Evolutionary conservation across 1,284 basidiomycete genomes (phyloP).

Genomic region (Irpex sp.): DNA sequence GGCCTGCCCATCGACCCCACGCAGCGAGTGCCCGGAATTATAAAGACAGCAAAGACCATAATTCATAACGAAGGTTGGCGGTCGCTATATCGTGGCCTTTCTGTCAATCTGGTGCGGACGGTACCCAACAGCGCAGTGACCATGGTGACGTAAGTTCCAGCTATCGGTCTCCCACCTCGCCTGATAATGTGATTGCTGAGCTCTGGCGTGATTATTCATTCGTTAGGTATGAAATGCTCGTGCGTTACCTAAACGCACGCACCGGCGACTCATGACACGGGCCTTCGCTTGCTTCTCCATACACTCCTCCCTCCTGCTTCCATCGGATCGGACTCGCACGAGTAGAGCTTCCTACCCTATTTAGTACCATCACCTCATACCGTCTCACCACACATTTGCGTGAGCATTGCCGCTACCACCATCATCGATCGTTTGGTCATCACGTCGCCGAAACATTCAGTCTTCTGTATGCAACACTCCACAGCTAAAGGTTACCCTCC

Average conservation of each 20-base stretch:
- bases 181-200: slow-evolving; percentile 1
- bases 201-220: neutral
- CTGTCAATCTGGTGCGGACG: slow-evolving; percentile 86
- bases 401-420: neutral
- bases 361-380: neutral
- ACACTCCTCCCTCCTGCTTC: neutral
- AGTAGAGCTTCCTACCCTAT: neutral
- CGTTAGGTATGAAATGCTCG: slow-evolving; percentile 58
- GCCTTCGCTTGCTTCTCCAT: neutral
- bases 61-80: slow-evolving; percentile 78
- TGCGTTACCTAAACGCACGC: slow-evolving; percentile 47
- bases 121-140: slow-evolving; percentile 94
- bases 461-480: neutral
- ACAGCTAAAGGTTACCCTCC: neutral
- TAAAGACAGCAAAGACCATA: slow-evolving; percentile 70
- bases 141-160: slow-evolving; percentile 78
- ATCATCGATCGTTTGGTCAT: neutral
- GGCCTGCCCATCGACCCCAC: slow-evolving; percentile 24
- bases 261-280: slow-evolving; percentile 9
- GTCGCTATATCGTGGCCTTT: slow-evolving; percentile 85
- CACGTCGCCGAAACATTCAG: neutral
- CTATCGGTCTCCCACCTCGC: neutral
- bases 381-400: neutral
- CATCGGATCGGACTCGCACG: neutral
- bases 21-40: slow-evolving; percentile 47